Conservation (phyloP, 306 rosid species). For the Crataegus laevigata region DNA sequence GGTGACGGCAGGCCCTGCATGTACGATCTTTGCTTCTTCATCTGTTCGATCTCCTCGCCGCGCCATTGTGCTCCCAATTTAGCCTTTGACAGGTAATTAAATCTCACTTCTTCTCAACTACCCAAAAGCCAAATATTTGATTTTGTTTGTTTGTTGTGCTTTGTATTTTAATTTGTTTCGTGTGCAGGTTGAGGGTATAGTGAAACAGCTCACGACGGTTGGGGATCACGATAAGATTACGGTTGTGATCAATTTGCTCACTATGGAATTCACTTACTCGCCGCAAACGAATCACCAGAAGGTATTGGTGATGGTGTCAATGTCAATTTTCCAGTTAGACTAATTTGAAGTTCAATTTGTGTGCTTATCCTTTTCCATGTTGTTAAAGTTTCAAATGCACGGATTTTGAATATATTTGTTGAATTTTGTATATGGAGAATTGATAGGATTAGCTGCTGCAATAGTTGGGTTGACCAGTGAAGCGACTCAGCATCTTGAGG, state of each 20-base stretch:
- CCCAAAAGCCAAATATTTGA: too few relatives aligned
- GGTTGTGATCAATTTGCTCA: constrained; percentile 71
- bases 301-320: constrained; percentile 32
- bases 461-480: constrained; percentile 91
- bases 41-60: too few relatives aligned
- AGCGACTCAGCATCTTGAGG: constrained; percentile 98
- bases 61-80: too few relatives aligned
- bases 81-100: too few relatives aligned
- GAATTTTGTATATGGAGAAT: constrained; percentile 60
- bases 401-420: neutral
- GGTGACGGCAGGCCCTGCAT: too few relatives aligned
- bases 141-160: too few relatives aligned
- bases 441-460: constrained; percentile 98
- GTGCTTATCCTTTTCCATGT: constrained; percentile 4
- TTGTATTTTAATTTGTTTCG: neutral
- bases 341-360: constrained; percentile 9
- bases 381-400: neutral
- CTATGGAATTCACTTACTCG: constrained; percentile 59
- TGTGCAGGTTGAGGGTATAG: constrained; percentile 85
- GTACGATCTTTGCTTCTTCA: too few relatives aligned
- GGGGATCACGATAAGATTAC: constrained; percentile 85
- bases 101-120: too few relatives aligned
- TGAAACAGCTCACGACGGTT: constrained; percentile 64
- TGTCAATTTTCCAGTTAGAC: neutral
- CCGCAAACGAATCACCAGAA: constrained; percentile 89